phyloP scores from a whole-genome alignment of 257 asterid genomes.

The Capsicum chinense region DNA sequence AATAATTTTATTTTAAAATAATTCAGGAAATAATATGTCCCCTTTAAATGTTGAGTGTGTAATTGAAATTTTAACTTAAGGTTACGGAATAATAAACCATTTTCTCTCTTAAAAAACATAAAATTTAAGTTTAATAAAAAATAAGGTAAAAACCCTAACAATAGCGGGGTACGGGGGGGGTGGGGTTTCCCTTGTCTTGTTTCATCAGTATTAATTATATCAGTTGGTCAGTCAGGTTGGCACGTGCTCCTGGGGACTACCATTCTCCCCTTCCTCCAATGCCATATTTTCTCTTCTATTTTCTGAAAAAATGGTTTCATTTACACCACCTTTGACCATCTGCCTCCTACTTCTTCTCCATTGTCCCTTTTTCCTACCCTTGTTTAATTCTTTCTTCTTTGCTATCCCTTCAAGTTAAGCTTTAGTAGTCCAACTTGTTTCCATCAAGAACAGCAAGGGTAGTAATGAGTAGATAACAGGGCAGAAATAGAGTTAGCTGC shows the following conservation, averaged over 20 bases:
- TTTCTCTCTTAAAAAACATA: too few relatives aligned
- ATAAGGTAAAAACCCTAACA: too few relatives aligned
- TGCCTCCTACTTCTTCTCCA: slow-evolving; percentile 35
- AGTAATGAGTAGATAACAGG: background rate
- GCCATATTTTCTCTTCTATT: slow-evolving; percentile 45
- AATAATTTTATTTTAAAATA: too few relatives aligned
- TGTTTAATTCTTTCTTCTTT: background rate
- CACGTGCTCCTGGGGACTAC: slow-evolving; percentile 72
- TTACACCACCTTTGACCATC: slow-evolving; percentile 46
- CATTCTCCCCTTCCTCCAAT: slow-evolving; percentile 42
- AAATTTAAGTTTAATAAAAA: too few relatives aligned
- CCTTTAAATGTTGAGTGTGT: too few relatives aligned
- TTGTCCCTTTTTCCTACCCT: too few relatives aligned
- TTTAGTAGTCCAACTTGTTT: background rate
- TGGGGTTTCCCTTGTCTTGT: slow-evolving; percentile 45
- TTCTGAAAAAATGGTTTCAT: slow-evolving; percentile 17
- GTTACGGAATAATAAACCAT: too few relatives aligned
- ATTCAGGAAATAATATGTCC: too few relatives aligned
- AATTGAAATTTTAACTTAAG: too few relatives aligned
- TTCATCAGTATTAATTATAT: slow-evolving; percentile 43
- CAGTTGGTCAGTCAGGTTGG: slow-evolving; percentile 54
- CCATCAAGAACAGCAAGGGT: background rate
- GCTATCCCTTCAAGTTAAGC: background rate
- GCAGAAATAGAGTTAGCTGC: background rate
- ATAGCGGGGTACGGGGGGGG: slow-evolving; percentile 1